Evolutionary conservation across 2,329 filamentous ascomycete genomes (phyloP).

Genomic region (Fusarium torulosum): DNA sequence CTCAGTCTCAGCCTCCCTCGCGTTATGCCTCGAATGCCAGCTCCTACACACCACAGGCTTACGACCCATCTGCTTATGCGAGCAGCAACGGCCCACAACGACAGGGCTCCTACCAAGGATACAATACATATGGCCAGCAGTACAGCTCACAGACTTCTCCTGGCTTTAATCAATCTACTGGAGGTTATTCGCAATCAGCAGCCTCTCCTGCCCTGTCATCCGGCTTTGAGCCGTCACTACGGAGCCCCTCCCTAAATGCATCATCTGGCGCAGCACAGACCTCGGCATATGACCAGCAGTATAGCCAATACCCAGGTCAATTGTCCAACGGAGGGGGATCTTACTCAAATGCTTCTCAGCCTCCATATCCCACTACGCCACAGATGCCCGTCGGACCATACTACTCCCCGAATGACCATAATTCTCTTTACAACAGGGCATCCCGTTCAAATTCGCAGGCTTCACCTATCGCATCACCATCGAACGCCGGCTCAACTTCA

Average conservation of each 20-base stretch:
- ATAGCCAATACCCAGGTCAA: conserved; percentile 55
- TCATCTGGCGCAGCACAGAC: conserved; percentile 47
- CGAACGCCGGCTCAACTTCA: conserved; percentile 54
- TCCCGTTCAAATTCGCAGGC: conserved; percentile 64
- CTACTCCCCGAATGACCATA: conserved; percentile 62
- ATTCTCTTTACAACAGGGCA: conserved; percentile 59
- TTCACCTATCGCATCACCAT: conserved; percentile 62
- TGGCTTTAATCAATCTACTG: conserved; percentile 53
- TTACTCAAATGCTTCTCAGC: conserved; percentile 54
- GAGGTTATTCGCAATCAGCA: conserved; percentile 46
- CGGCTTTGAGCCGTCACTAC: conserved; percentile 58
- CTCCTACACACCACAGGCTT: conserved; percentile 65
- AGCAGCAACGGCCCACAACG: conserved; percentile 62
- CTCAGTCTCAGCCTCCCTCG: conserved; percentile 52
- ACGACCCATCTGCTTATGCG: conserved; percentile 72
- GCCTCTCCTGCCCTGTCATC: conserved; percentile 51
- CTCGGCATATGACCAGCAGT: conserved; percentile 55
- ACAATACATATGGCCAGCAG: conserved; percentile 59
- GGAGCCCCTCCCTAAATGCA: conserved; percentile 53
- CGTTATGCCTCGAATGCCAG: conserved; percentile 55
- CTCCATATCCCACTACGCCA: conserved; percentile 65
- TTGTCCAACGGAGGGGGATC: conserved; percentile 57
- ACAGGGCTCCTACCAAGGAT: conserved; percentile 64
- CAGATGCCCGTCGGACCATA: conserved; percentile 67
- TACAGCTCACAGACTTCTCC: conserved; percentile 56